Evolutionary conservation across 306 rosid species (phyloP).

Genomic region (Rosa lucieae): DNA sequence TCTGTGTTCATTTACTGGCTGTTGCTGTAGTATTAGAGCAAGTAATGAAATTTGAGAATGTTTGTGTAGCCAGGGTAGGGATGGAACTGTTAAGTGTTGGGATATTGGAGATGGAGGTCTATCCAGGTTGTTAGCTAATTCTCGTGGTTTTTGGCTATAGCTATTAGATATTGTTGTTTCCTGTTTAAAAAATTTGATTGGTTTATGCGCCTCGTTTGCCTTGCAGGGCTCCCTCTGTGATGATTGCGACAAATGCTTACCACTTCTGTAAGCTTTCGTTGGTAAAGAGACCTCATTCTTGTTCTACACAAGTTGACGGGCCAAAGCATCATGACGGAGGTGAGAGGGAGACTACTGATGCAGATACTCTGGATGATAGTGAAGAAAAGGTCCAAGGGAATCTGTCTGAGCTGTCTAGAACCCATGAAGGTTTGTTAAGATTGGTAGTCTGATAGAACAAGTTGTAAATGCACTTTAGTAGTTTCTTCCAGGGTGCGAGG

Average conservation of each 20-base stretch:
- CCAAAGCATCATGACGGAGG: constrained; percentile 17
- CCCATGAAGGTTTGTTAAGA: constrained; percentile 51
- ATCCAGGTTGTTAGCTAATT: constrained; percentile 56
- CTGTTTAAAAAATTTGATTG: neutral
- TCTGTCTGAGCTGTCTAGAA: constrained; percentile 30
- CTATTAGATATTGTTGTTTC: neutral
- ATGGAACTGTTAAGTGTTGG: constrained; percentile 94
- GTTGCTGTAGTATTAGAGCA: neutral
- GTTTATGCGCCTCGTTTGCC: neutral
- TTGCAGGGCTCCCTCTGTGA: constrained; percentile 62
- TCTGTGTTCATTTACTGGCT: neutral
- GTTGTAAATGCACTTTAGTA: constrained; percentile 11
- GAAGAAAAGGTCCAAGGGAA: constrained; percentile 28
- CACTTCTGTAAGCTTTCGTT: constrained; percentile 92
- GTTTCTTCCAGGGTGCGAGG: neutral
- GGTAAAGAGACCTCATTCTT: constrained; percentile 48
- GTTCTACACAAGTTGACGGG: constrained; percentile 29
- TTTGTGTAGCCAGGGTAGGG: constrained; percentile 88
- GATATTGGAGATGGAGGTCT: constrained; percentile 64
- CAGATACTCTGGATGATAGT: constrained; percentile 27
- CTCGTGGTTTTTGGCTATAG: neutral
- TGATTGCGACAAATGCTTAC: constrained; percentile 71
- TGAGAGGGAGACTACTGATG: constrained; percentile 28
- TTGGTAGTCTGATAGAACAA: neutral
- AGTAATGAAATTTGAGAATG: constrained; percentile 12